Evolutionary conservation across 106 monocot species (phyloP).

Genomic region (Allium cepa): DNA sequence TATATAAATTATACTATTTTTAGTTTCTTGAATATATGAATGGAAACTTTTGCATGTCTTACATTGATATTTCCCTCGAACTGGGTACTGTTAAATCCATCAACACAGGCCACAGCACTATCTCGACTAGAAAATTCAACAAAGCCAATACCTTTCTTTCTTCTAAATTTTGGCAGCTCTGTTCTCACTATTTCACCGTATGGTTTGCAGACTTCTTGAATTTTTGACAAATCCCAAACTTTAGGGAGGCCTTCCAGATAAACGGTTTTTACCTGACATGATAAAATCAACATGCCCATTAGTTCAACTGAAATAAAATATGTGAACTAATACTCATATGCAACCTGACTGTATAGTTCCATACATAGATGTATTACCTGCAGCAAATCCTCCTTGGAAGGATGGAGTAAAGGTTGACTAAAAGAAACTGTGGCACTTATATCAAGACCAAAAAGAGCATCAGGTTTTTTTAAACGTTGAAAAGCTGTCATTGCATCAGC

Average conservation of each 20-base stretch:
- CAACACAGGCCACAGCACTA: slow-evolving; percentile 51
- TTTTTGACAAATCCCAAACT: slow-evolving; percentile 57
- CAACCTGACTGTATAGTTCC: too few relatives aligned
- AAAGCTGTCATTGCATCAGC: slow-evolving; percentile 55
- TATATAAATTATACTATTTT: background rate
- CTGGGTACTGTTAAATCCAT: slow-evolving; percentile 47
- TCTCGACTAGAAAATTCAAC: slow-evolving; percentile 52
- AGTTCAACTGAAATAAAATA: too few relatives aligned
- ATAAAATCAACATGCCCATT: background rate
- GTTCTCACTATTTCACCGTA: slow-evolving; percentile 49
- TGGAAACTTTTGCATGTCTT: slow-evolving; percentile 8
- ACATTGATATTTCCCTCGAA: slow-evolving; percentile 43
- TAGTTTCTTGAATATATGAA: background rate
- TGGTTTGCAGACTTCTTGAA: slow-evolving; percentile 39
- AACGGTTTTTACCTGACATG: slow-evolving; percentile 45
- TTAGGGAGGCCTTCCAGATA: slow-evolving; percentile 40
- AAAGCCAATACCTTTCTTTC: slow-evolving; percentile 49
- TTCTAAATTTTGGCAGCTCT: slow-evolving; percentile 31
- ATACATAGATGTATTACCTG: slow-evolving; percentile 17
- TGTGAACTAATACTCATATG: too few relatives aligned
- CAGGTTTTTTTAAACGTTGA: slow-evolving; percentile 45
- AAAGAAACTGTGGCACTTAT: slow-evolving; percentile 56
- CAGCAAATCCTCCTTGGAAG: slow-evolving; percentile 28
- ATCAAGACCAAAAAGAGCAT: slow-evolving; percentile 46
- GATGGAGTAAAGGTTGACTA: slow-evolving; percentile 25